Base-by-base conservation (phyloP, 495 filamentous ascomycete species). In the Xylaria palmicola region DNA sequence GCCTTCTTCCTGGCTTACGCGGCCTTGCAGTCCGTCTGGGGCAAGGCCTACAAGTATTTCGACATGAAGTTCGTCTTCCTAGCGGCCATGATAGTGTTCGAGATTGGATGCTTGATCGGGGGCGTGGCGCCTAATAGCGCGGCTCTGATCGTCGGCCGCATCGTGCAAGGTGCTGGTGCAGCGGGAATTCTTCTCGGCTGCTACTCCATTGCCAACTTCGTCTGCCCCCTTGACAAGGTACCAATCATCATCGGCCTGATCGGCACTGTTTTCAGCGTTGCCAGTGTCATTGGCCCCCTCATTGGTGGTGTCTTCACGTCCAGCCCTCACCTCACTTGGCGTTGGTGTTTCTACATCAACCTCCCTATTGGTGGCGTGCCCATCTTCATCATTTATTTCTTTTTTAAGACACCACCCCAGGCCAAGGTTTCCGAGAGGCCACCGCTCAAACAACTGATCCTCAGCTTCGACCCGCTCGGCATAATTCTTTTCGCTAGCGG, bases 301-400 rank as follows among this genome's bases (percentile, higher is more conserved):
- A 63, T 81, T 51, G 77, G 79, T 30, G 79, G 79, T 53, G 74
- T 68, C 4, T 82, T 81, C 58, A 79, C 77, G 4, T 66, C 76
- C 2, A 54, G 53, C 6, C 43, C 44, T 4, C 22, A 48, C n/a
- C 15, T 62, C 1, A 77, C 78, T 7, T 91, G 88, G 88, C 71
- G 88, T 48, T 90, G 87, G 88, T 90, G 86, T 64, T 90, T 91
- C 69, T 89, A 84, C 63, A 87, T 88, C 70, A 88, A 88, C 51
- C 70, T 87, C n/a, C 85, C 86, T 0, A 74, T 90, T 47, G 87
- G 88, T 26, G 86, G 75, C 8, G 72, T 86, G 10, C 72, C 77
- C 5, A 69, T 70, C 7, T 17, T 75, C 12, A 13, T 68, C 9
- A 65, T 71, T 19, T 43, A 78, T 22, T 74, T 84, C 59, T 69